Base-by-base conservation (phyloP, 2,329 filamentous ascomycete species). In the Hymenoscyphus infarciens region DNA sequence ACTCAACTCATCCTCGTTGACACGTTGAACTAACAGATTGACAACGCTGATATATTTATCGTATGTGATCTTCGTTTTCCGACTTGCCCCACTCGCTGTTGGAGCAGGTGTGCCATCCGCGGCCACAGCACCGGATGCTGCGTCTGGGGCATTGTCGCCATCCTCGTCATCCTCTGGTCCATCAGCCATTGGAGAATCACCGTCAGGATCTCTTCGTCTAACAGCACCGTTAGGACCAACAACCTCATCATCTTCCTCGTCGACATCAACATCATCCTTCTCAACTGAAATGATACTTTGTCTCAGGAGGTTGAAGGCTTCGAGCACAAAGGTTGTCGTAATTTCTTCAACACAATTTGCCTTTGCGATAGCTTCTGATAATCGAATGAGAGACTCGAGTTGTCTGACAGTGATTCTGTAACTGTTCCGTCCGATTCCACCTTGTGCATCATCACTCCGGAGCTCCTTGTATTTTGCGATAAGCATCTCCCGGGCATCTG, bases 251-350 rank as follows among this genome's bases (percentile, higher is more conserved):
- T 90, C 89, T 2, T 91, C 88, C 5, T 88, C 92, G 60, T 97
- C 92, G 65, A 99, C 88, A 73, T 98, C 94, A 16, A 99, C 87
- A 71, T 99, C 95, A 71, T 99, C 95, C 73, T 98, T 95, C 77
- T 99, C 95, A 29, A 99, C 95, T 1, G 90, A 95, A 71, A 99
- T 97, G 75, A 99, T 99, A 76, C 90, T 95, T 77, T 97, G 93
- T 52, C 92, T 83, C 13, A 99, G 84, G 10, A 99, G 83, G 70
- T 95, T 92, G 76, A 89, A 98, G 0, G 94, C 95, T 77, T 99
- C 95, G 49, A 89, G 84, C 16, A 99, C 95, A 77, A 98, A 96
- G 0, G 85, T 84, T 1, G 90, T 83, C 0, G 87, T 87, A 65
- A 99, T 90, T 67, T 97, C 92, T 71, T 94, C 90, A 15, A 97